Base-by-base conservation (phyloP, 2,329 filamentous ascomycete genomes). In the Ilyonectria mors-panacis region DNA sequence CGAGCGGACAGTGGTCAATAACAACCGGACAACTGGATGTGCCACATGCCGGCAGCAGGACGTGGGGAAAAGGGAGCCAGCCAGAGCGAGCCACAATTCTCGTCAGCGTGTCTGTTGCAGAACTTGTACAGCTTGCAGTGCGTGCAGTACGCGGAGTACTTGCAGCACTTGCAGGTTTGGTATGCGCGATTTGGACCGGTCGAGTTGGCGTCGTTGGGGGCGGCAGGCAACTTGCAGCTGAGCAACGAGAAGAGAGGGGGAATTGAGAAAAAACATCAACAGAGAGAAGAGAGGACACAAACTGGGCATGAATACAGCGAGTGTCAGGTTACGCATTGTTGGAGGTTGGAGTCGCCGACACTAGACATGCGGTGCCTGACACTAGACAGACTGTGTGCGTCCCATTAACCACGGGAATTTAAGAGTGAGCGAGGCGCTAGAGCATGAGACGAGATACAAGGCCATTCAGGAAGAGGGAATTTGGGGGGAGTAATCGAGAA, bases 71-170 rank as follows among this genome's bases (percentile, higher is more conserved):
- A 53, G 39, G 23, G 47, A 28, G 64, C 64, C 66, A 68, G 37
- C 61, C 66, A 68, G 66, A 68, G 62, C 19, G 37, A 54, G 66
- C 17, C 66, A 68, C 66, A 68, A 60, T 19, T 59, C 59, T 53
- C 39, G 57, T 44, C 48, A 44, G 47, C 63, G 60, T 42, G 53
- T 30, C 17, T 19, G 15, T 13, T 55, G 37, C 37, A 47, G 45
- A 21, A 65, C 26, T 26, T 26, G 26, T 26, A 26, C 26, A 26
- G 37, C 44, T 50, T 50, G 58, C 51, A 35, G 63, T 37, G 33
- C 37, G 39, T 51, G 63, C 57, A 65, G 17, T n/a, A 26, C 21
- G 39, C 33, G 54, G 6, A 33, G 30, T 9, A 9, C 30, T 33
- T 12, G 30, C 30, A 33, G 30, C 30, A 33, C 30, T 33, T 33